phyloP scores from a whole-genome alignment of 2,329 filamentous ascomycete species.

The Aspergillus sojae region DNA sequence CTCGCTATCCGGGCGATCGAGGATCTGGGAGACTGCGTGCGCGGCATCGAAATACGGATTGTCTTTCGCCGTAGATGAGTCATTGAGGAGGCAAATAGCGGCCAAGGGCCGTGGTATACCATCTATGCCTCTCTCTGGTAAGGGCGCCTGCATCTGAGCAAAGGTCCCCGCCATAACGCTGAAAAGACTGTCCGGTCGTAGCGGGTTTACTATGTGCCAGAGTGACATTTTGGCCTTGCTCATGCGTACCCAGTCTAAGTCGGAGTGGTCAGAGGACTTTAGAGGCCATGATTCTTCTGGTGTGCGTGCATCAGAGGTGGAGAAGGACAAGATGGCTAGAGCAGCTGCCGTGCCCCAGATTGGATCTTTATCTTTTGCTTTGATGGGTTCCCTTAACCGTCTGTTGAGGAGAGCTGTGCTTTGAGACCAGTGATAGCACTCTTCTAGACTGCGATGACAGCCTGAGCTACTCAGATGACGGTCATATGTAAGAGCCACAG shows the following conservation, averaged over 20 bases:
- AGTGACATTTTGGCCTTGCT: conserved; percentile 59
- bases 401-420: conserved; percentile 46
- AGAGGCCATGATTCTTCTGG: conserved; percentile 61
- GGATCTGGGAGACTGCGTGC: conserved; percentile 39
- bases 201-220: conserved; percentile 55
- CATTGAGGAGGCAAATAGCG: conserved; percentile 25
- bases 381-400: conserved; percentile 39
- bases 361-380: conserved; percentile 43
- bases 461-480: conserved; percentile 25
- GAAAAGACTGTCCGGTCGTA: conserved; percentile 54
- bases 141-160: conserved; percentile 40
- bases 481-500: conserved; percentile 46
- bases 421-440: conserved; percentile 50
- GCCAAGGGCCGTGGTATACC: conserved; percentile 26
- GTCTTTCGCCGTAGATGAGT: conserved; percentile 35
- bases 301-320: conserved; percentile 41
- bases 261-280: conserved; percentile 41
- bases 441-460: conserved; percentile 35
- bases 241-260: conserved; percentile 63
- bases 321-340: conserved; percentile 45
- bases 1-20: conserved; percentile 30
- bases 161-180: conserved; percentile 32
- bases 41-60: conserved; percentile 46
- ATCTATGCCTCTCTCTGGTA: conserved; percentile 28
- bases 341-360: conserved; percentile 53